Conservation (phyloP, 805 yeast genomes). For the Sugiyamaella mastotermitis region DNA sequence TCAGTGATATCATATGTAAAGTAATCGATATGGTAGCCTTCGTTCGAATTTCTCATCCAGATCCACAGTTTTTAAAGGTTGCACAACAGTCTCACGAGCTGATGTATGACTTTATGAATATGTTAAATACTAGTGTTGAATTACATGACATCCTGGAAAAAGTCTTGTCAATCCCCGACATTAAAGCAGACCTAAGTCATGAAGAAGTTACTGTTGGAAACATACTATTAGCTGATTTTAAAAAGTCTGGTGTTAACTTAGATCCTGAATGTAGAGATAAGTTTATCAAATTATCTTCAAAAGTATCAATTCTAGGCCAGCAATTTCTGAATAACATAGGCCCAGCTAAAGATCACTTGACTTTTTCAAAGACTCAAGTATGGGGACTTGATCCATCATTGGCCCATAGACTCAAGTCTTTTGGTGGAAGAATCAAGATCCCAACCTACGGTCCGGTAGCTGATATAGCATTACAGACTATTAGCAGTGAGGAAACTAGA, state of each 20-base stretch:
- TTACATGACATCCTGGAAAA: conserved; percentile 54
- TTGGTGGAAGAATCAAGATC: conserved; percentile 40
- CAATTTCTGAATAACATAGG: conserved; percentile 51
- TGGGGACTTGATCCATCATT: conserved; percentile 30
- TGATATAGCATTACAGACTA: conserved; percentile 53
- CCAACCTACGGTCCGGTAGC: conserved; percentile 63
- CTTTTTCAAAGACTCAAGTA: conserved; percentile 22
- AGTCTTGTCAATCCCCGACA: conserved; percentile 42
- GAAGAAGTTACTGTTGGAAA: conserved; percentile 85
- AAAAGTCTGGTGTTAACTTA: conserved; percentile 84
- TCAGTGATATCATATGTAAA: conserved; percentile 83
- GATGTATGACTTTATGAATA: conserved; percentile 91
- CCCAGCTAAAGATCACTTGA: conserved; percentile 25
- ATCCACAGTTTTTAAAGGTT: conserved; percentile 57
- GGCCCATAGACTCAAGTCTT: conserved; percentile 21
- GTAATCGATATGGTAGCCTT: conserved; percentile 94
- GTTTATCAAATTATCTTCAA: conserved; percentile 74
- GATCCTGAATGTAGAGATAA: conserved; percentile 52
- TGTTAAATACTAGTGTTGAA: conserved; percentile 75
- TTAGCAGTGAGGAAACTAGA: conserved; percentile 53
- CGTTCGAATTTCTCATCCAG: conserved; percentile 83
- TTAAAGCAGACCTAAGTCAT: conserved; percentile 38
- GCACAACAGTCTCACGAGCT: conserved; percentile 85
- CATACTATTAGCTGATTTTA: conserved; percentile 75
- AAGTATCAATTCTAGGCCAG: conserved; percentile 77